Percentiles rank a stretch among this genome's conserved stretches.
Conservation (phyloP, 2,329 filamentous ascomycete genomes). For the Ophiostoma novo-ulmi region DNA sequence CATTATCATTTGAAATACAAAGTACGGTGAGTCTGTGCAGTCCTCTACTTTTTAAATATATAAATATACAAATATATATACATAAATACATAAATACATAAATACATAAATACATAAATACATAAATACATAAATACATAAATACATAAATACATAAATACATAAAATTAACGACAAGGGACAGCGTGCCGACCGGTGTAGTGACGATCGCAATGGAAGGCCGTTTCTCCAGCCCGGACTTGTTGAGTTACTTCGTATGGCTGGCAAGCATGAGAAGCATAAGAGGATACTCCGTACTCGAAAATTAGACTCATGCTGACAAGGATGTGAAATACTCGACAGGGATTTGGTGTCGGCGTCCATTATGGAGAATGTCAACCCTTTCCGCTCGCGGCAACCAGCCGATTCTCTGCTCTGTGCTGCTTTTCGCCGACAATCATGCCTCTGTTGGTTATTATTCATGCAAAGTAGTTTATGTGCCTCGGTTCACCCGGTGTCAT, state of each 20-base stretch:
- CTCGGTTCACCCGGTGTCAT: no score
- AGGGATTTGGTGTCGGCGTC: background rate
- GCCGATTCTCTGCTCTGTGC: background rate
- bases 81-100: no score
- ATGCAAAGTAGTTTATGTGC: no score
- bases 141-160: background rate
- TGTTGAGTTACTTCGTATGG: background rate
- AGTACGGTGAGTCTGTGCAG: background rate
- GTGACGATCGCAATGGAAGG: conserved; percentile 6
- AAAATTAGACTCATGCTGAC: background rate
- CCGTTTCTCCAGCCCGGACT: background rate
- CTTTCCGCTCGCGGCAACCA: conserved; percentile 5
- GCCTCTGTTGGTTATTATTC: no score
- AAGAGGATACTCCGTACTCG: no score
- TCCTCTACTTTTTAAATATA: background rate
- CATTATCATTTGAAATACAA: background rate
- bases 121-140: background rate
- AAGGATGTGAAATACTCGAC: background rate
- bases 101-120: background rate
- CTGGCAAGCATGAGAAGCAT: no score
- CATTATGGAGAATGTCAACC: background rate
- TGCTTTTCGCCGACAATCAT: no score
- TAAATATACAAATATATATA: background rate
- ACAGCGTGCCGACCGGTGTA: background rate
- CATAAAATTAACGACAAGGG: background rate